Evolutionary conservation across 257 asterid genomes (phyloP).

Genomic region (Scutellaria baicalensis): DNA sequence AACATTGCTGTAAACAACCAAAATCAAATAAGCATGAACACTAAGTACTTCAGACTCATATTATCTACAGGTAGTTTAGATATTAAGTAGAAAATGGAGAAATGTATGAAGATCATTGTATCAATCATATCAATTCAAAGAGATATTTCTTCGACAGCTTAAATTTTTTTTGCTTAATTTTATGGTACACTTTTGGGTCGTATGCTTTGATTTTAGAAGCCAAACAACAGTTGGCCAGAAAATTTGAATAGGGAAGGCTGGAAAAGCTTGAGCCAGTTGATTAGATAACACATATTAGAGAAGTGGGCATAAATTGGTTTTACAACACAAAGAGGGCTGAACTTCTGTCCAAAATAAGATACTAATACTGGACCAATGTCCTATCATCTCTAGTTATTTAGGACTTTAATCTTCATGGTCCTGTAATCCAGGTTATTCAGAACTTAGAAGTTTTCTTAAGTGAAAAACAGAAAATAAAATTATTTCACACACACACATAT

Average conservation of each 20-base stretch:
- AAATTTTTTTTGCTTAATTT: not conserved
- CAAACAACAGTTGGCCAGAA: not conserved
- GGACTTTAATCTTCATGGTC: not conserved
- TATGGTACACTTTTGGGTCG: not conserved
- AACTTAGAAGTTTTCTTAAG: not conserved
- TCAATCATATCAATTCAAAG: not conserved
- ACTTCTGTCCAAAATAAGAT: not conserved
- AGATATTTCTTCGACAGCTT: not conserved
- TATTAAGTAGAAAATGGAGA: not conserved
- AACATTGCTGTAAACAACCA: constrained; percentile 60
- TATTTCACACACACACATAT: not conserved
- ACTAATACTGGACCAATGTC: not conserved
- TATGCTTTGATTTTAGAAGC: not conserved
- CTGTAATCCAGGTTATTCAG: not conserved
- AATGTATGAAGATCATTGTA: not conserved
- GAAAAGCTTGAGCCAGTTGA: not conserved
- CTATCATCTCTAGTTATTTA: not conserved
- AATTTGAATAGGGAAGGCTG: not conserved
- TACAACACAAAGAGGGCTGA: not conserved
- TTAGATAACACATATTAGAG: not conserved
- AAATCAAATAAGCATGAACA: constrained; percentile 14
- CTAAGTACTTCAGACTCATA: not conserved
- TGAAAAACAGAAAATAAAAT: not conserved
- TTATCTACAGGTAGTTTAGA: constrained; percentile 2
- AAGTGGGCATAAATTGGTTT: not conserved